These are phyloP conservation scores for Ganoderma multipileum DNA, from an alignment of 1,284 basidiomycete genomes.

Conservation along the genomic window DNA sequence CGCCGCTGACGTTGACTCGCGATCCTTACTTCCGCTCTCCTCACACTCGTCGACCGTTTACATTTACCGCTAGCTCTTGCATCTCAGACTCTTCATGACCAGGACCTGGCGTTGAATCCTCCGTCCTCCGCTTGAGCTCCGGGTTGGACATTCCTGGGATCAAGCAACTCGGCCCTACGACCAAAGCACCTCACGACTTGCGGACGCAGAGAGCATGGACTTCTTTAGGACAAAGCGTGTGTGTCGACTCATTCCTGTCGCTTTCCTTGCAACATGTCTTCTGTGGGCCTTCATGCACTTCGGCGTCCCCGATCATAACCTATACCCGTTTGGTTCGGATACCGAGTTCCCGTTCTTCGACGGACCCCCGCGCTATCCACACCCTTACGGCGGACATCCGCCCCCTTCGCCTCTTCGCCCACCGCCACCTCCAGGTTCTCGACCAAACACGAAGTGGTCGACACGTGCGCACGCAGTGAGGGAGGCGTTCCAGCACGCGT, in stretches of 20 bases:
- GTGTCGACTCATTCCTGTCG: slow-evolving; percentile 25
- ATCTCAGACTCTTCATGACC: background rate
- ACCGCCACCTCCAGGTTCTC: slow-evolving; percentile 13
- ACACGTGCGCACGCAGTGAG: slow-evolving; percentile 60
- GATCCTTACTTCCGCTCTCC: background rate
- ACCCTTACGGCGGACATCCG: background rate
- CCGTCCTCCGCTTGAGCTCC: background rate
- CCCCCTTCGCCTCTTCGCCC: slow-evolving; percentile 7
- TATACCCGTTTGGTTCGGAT: slow-evolving; percentile 2
- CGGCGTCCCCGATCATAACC: slow-evolving; percentile 5
- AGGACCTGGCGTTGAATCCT: background rate
- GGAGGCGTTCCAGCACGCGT: slow-evolving; percentile 67
- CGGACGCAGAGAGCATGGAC: slow-evolving; percentile 12
- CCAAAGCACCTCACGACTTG: background rate
- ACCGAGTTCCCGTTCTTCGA: slow-evolving; percentile 11
- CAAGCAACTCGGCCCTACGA: background rate
- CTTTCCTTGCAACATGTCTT: slow-evolving; percentile 17
- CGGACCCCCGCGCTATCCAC: slow-evolving; percentile 7
- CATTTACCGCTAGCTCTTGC: background rate
- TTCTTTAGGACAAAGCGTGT: slow-evolving; percentile 13
- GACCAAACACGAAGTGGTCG: slow-evolving; percentile 47
- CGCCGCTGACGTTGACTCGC: background rate
- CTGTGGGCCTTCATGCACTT: slow-evolving; percentile 24
- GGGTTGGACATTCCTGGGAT: background rate
- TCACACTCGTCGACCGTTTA: background rate